Evolutionary conservation across 2,329 filamentous ascomycete genomes (phyloP).

Genomic region (Exutisphaerella laricina): DNA sequence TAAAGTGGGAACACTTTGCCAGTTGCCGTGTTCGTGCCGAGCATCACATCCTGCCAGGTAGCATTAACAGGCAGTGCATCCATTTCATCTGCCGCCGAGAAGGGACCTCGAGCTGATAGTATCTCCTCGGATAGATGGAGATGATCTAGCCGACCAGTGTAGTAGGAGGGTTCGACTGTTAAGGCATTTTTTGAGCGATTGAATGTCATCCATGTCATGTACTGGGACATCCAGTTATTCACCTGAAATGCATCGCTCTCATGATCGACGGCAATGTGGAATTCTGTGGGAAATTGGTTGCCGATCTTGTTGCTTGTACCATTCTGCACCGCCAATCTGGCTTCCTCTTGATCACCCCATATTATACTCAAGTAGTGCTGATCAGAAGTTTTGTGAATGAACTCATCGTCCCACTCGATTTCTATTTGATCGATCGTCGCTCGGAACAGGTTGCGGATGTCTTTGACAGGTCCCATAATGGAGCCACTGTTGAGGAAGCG

Average conservation of each 20-base stretch:
- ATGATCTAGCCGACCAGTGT: constrained; percentile 12
- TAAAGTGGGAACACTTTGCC: constrained; percentile 15
- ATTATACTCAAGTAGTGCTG: constrained; percentile 18
- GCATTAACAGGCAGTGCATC: constrained; percentile 1
- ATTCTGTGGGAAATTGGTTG: constrained; percentile 11
- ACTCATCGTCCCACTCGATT: constrained; percentile 10
- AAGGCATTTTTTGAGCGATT: constrained; percentile 9
- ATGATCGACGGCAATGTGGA: constrained; percentile 15
- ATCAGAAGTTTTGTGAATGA: constrained; percentile 11
- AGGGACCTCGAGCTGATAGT: constrained; percentile 5
- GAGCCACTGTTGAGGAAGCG: constrained; percentile 17
- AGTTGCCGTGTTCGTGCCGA: constrained; percentile 20
- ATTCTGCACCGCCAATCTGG: constrained; percentile 6
- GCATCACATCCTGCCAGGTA: constrained; percentile 15
- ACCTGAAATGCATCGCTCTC: constrained; percentile 16
- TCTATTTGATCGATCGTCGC: constrained; percentile 4
- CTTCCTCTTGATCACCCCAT: constrained; percentile 17
- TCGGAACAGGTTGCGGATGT: constrained; percentile 12
- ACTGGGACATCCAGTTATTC: constrained; percentile 13
- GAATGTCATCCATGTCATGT: constrained; percentile 18
- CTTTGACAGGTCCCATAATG: constrained; percentile 16
- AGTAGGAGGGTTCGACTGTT: neutral
- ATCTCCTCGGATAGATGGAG: constrained; percentile 11
- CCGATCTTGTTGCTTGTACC: constrained; percentile 1
- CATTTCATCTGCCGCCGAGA: neutral